Base-by-base conservation (phyloP, 2,329 filamentous ascomycete genomes). In the Parascedosporium putredinis region DNA sequence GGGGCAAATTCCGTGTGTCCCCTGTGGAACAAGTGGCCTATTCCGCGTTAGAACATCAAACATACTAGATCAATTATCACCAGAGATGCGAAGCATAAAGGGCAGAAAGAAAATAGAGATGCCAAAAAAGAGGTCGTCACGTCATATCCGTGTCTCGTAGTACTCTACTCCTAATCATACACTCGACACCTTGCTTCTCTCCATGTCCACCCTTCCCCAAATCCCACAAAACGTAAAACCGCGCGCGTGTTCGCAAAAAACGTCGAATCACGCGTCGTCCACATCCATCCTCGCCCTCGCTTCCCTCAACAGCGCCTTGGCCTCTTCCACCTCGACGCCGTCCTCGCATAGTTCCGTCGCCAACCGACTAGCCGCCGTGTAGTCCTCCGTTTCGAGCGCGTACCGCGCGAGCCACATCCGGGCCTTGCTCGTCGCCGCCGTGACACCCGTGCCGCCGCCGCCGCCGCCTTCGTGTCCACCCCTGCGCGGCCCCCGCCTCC, bases 321-420 rank as follows among this genome's bases (percentile, higher is more conserved):
- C 93, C 66, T 98, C 93, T 63, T 98, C 93, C 2, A 97, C 88
- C 66, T 97, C 93, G 23, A 94, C 83, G 0, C 93, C 93, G 65
- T 98, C 93, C 66, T 96, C 88, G 63, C 90, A 96, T 43, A 98
- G 71, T 67, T 98, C 93, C 53, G 84, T 88, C 1, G 89, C 90
- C 38, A 97, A 70, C 54, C 88, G 80, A 67, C 86, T 85, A 3
- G 88, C 88, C 18, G 85, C 78, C 27, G 75, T 72, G 58, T 87
- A 87, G 64, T 95, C 88, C 34, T 82, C 81, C 9, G 77, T 78
- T 33, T 79, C 76, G 69, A 95, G 85, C 10, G 88, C 85, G 68
- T 83, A 85, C 50, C 82, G 80, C 14, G 93, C 93, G 51, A 98
- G 78, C 93, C 93, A 98, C 73, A 96, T 81, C 20, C 93, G 78